These are phyloP conservation scores for Tylopilus plumbeoviolaceoides DNA, from an alignment of 768 basidiomycete genomes.

Conservation along the genomic window DNA sequence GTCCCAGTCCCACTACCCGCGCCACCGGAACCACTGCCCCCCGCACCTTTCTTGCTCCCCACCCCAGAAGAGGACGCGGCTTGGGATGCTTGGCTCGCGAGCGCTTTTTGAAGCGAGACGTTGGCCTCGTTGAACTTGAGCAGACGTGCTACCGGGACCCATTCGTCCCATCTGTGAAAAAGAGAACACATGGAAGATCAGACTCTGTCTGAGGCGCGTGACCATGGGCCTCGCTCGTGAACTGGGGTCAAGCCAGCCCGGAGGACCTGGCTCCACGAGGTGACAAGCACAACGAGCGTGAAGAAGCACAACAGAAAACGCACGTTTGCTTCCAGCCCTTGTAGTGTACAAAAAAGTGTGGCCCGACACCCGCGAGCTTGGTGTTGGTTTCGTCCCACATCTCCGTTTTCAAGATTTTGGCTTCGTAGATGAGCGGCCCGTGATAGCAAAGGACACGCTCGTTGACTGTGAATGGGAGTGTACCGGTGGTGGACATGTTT, in stretches of 20 bases:
- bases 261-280: background rate
- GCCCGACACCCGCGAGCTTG: conserved; percentile 57
- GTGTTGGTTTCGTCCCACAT: conserved; percentile 62
- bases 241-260: background rate
- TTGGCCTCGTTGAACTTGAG: conserved; percentile 84
- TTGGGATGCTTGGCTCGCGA: conserved; percentile 46
- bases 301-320: conserved; percentile 20
- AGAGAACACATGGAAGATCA: background rate
- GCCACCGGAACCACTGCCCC: conserved; percentile 25
- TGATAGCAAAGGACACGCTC: conserved; percentile 93
- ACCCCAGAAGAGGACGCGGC: conserved; percentile 36
- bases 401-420: conserved; percentile 76
- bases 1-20: conserved; percentile 20
- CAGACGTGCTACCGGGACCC: conserved; percentile 79
- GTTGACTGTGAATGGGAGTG: conserved; percentile 45
- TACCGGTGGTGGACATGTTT: conserved; percentile 12
- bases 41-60: conserved; percentile 24
- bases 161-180: conserved; percentile 29
- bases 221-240: background rate
- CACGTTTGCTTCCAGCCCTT: conserved; percentile 99
- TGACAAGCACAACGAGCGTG: background rate
- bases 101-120: conserved; percentile 68
- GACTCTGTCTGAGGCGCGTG: background rate
- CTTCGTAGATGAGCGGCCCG: conserved; percentile 93
- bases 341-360: conserved; percentile 95